These are phyloP conservation scores for Lophiotrema nucula DNA, from an alignment of 495 filamentous ascomycete genomes.

Conservation along the genomic window DNA sequence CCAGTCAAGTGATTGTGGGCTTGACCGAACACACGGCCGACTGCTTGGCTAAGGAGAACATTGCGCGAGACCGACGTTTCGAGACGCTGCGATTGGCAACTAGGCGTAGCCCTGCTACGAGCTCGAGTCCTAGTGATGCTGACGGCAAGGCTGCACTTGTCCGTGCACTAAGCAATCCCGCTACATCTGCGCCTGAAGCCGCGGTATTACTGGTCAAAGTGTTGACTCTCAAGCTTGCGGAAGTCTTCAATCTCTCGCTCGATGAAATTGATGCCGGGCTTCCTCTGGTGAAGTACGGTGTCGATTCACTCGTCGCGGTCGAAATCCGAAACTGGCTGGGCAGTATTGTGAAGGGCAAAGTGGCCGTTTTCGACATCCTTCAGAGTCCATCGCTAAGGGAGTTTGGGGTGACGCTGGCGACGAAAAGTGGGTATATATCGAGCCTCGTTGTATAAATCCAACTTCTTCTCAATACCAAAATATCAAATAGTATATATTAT, in stretches of 20 bases:
- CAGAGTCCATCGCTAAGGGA: constrained; percentile 1
- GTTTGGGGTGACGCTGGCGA: constrained; percentile 6
- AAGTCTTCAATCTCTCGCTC: not conserved
- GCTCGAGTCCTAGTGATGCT: not conserved
- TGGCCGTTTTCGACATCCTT: constrained; percentile 25
- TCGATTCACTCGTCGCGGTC: constrained; percentile 23
- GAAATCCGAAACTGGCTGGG: constrained; percentile 19
- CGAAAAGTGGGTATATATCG: constrained; percentile 4
- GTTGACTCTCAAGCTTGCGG: not conserved
- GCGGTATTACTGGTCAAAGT: not conserved
- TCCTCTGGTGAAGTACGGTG: constrained; percentile 3
- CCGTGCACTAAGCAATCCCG: not conserved
- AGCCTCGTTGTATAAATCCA: too few species aligned
- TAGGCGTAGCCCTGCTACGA: not conserved
- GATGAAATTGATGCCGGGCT: not conserved
- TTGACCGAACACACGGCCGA: not conserved
- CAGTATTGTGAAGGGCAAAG: not conserved
- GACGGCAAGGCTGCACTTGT: not conserved
- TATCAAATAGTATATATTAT: too few species aligned
- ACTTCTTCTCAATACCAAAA: too few species aligned
- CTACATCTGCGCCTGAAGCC: not conserved
- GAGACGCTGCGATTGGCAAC: not conserved
- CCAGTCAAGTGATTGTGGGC: not conserved
- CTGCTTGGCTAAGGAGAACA: not conserved
- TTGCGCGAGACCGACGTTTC: constrained; percentile 1